Conservation (phyloP, 495 filamentous ascomycete species). For the Neurospora sp. region DNA sequence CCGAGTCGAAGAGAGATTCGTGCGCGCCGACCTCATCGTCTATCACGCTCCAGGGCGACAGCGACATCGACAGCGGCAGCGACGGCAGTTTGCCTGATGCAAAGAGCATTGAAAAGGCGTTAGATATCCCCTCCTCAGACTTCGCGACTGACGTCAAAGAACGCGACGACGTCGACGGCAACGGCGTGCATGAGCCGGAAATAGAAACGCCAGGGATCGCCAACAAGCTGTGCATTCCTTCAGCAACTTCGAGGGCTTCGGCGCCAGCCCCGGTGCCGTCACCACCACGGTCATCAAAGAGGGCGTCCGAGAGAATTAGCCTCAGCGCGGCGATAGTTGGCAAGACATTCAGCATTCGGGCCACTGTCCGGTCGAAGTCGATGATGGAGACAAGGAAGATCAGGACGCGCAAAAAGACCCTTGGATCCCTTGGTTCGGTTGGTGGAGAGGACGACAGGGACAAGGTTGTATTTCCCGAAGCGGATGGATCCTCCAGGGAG, state of each 20-base stretch:
- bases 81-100: background rate
- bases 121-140: background rate
- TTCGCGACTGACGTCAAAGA: background rate
- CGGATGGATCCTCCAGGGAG: conserved; percentile 2
- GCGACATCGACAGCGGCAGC: conserved; percentile 19
- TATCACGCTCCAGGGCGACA: conserved; percentile 35
- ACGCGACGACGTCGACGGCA: background rate
- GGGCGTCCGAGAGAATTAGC: background rate
- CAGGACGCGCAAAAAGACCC: conserved; percentile 26
- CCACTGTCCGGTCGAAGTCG: conserved; percentile 13
- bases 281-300: background rate
- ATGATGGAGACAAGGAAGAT: conserved; percentile 1
- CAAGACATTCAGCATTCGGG: conserved; percentile 30
- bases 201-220: background rate
- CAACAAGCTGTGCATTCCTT: background rate
- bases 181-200: background rate
- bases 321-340: conserved; percentile 13
- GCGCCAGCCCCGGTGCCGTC: background rate
- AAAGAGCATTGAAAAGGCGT: background rate
- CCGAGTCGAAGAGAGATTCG: conserved; percentile 40
- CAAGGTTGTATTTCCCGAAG: conserved; percentile 11
- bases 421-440: conserved; percentile 1
- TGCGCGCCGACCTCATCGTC: conserved; percentile 40
- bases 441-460: conserved; percentile 7
- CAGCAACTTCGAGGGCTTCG: background rate